phyloP scores from a whole-genome alignment of 73 alveolate species.

The Paramecium caudatum region DNA sequence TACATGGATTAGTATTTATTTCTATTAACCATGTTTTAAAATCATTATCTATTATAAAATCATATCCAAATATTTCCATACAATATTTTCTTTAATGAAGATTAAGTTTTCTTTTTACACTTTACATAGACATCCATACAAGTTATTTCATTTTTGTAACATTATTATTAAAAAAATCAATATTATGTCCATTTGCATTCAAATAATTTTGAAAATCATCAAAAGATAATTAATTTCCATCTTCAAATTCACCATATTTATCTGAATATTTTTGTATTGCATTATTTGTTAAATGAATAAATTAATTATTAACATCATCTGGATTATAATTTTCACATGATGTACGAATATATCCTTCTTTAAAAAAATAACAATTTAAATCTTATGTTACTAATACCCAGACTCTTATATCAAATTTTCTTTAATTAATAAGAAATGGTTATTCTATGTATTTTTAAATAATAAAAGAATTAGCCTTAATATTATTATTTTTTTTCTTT shows the following conservation, averaged over 20 bases:
- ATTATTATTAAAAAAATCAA: conserved; percentile 80
- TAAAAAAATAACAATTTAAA: conserved; percentile 80
- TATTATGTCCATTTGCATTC: conserved; percentile 76
- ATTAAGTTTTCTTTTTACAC: conserved; percentile 79
- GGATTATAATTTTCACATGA: conserved; percentile 79
- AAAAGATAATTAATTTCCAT: conserved; percentile 87
- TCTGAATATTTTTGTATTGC: conserved; percentile 83
- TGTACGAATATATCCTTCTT: conserved; percentile 88
- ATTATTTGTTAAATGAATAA: conserved; percentile 86
- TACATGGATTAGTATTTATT: conserved; percentile 96
- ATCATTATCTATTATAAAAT: conserved; percentile 90
- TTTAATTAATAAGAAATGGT: conserved; percentile 79
- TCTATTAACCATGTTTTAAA: conserved; percentile 92
- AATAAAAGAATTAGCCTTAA: conserved; percentile 77
- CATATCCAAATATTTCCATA: conserved; percentile 96
- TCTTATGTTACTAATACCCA: conserved; percentile 85
- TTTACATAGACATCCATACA: conserved; percentile 80
- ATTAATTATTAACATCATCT: conserved; percentile 79
- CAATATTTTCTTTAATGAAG: conserved; percentile 83
- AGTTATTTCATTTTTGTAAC: conserved; percentile 84
- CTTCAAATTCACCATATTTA: conserved; percentile 84
- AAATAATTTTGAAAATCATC: conserved; percentile 81
- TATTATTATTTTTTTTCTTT: conserved; percentile 55
- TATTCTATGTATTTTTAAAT: conserved; percentile 85
- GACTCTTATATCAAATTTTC: conserved; percentile 87